Conservation (phyloP, 129 eudicot genomes). For the Pseudognaphalium luteoalbum region DNA sequence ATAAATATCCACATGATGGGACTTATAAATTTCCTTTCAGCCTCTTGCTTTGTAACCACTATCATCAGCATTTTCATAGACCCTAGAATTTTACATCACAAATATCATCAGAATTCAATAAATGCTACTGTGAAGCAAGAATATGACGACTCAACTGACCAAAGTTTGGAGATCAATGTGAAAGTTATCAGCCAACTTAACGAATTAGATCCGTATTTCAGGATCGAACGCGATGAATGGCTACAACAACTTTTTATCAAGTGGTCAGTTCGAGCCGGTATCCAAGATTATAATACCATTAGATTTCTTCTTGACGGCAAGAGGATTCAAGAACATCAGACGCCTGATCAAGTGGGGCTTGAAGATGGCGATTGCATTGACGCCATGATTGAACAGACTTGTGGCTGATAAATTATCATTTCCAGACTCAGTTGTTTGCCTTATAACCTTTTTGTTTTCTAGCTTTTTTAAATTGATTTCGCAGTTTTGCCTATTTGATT, state of each 20-base stretch:
- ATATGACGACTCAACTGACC: background rate
- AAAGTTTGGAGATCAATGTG: background rate
- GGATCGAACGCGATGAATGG: slow-evolving; percentile 12
- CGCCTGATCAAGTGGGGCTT: background rate
- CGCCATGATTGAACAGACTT: slow-evolving; percentile 10
- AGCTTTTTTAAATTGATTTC: too few species aligned
- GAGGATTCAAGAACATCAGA: slow-evolving; percentile 2
- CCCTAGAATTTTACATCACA: background rate
- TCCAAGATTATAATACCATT: background rate
- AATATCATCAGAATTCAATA: background rate
- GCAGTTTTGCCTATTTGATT: too few species aligned
- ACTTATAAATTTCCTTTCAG: too few species aligned
- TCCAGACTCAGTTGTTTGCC: too few species aligned
- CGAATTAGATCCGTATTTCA: slow-evolving; percentile 20
- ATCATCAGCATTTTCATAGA: too few species aligned
- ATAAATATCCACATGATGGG: too few species aligned
- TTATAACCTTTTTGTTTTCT: too few species aligned
- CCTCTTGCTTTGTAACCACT: too few species aligned
- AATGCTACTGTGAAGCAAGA: slow-evolving; percentile 18
- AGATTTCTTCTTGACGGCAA: slow-evolving; percentile 16
- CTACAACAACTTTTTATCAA: slow-evolving; percentile 17
- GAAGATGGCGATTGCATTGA: slow-evolving; percentile 27
- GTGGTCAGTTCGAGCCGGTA: slow-evolving; percentile 14
- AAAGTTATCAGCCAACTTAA: slow-evolving; percentile 22
- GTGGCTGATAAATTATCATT: slow-evolving; percentile 3